phyloP scores from a whole-genome alignment of 257 asterid genomes.

The Solanum gracilifrons region DNA sequence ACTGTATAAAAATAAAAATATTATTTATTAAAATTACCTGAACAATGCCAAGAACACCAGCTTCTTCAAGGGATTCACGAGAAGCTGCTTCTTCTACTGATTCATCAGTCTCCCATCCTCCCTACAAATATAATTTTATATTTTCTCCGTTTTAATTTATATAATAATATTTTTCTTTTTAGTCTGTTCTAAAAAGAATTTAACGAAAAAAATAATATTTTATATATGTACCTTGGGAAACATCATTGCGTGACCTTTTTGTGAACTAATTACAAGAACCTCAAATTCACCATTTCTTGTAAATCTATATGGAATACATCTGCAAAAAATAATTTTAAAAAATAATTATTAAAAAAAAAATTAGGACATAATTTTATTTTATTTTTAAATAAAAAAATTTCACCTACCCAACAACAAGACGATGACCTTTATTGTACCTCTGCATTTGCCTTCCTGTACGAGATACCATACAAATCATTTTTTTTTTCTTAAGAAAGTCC shows the following conservation, averaged over 20 bases:
- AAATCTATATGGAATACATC: constrained; percentile 67
- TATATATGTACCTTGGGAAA: constrained; percentile 51
- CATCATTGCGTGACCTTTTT: constrained; percentile 54
- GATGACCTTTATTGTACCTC: constrained; percentile 51
- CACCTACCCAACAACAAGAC: constrained; percentile 58
- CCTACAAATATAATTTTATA: constrained; percentile 15
- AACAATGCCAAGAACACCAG: constrained; percentile 67
- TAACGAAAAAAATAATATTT: neutral
- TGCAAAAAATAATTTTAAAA: neutral
- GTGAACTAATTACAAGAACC: constrained; percentile 63
- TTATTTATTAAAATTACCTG: constrained; percentile 25
- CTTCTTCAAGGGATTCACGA: constrained; percentile 76
- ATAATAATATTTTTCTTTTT: neutral
- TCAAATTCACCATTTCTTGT: constrained; percentile 32
- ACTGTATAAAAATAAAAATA: neutral
- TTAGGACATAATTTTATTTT: neutral
- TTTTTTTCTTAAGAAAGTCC: neutral
- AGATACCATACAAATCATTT: constrained; percentile 39
- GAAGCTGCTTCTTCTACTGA: constrained; percentile 64
- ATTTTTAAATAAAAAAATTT: neutral
- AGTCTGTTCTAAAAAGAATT: neutral
- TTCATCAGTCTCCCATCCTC: constrained; percentile 83
- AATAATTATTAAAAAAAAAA: too few relatives aligned
- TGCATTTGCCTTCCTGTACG: constrained; percentile 67
- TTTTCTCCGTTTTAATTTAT: neutral